Base-by-base conservation (phyloP, 2,329 filamentous ascomycete species). In the Dactylellina haptotyla region DNA sequence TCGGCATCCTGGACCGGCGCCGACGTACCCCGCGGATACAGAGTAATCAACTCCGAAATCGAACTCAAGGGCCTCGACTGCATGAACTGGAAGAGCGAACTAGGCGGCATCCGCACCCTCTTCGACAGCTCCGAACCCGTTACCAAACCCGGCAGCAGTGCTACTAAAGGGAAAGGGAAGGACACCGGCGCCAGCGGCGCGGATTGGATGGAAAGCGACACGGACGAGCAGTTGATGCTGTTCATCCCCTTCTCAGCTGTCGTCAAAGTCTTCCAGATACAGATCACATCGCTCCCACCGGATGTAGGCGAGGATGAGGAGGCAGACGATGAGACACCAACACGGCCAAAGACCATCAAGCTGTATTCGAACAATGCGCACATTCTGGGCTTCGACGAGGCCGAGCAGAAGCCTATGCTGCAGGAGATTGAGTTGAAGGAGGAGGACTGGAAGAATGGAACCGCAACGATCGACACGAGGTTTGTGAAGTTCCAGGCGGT, bases 401-500 rank as follows among this genome's bases (percentile, higher is more conserved):
- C 94, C 37, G 94, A 97, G 71, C 92, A 94, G 78, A 89, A 91
- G 59, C 85, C 89, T 53, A 86, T 91, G 0, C 93, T 91, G 14
- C 95, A 99, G 82, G 86, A 85, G 58, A 87, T 97, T 71, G 89
- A 89, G 78, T 85, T 99, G 45, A 84, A 85, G 74, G 84, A 88
- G 48, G 85, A 86, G 58, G 92, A 97, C 79, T 99, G 95, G 94
- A 84, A 85, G 46, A 87, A 57, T 12, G 90, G 88, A 57, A 94
- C 91, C 6, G 90, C 88, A 12, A 90, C 85, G 78, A 83, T 94
- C 61, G 82, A 86, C 46, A 83, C 98, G 78, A 90, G 93, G 12
- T 97, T 94, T 79, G 95, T 99, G 82, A 97, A 97, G 83, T 99
- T 98, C 84, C 95, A 98, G 83, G 96, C 93, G 79, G 90, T 97